Conservation (phyloP, 192 early-diverging fungal genomes). For the Neocallimastix lanati region DNA sequence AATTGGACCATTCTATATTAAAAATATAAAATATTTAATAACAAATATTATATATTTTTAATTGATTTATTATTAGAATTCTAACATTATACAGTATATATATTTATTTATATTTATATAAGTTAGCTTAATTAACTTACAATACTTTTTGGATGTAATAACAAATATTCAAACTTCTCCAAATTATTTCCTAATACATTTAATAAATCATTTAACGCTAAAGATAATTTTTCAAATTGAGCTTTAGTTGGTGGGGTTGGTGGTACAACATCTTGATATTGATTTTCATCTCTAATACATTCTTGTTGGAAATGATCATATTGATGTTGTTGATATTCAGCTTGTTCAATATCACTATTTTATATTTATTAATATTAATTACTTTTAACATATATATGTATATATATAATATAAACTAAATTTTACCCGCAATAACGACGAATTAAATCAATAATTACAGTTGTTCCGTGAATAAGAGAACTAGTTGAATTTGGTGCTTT, state of each 20-base stretch:
- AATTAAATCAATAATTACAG: slow-evolving; percentile 94
- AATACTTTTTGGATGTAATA: slow-evolving; percentile 53
- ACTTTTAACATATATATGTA: no score
- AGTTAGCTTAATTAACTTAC: no score
- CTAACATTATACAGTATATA: no score
- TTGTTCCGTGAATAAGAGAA: slow-evolving; percentile 84
- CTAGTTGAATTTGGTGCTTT: slow-evolving; percentile 62
- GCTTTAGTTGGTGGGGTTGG: slow-evolving; percentile 11
- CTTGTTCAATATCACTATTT: slow-evolving; percentile 42
- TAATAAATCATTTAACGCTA: slow-evolving; percentile 81
- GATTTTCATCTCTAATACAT: background rate
- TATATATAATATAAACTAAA: no score
- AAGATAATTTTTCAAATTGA: slow-evolving; percentile 24
- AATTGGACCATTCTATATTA: slow-evolving; percentile 26
- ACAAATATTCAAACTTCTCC: slow-evolving; percentile 54
- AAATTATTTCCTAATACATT: slow-evolving; percentile 60
- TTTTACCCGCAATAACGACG: slow-evolving; percentile 85
- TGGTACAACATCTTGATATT: slow-evolving; percentile 8
- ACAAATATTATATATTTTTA: no score
- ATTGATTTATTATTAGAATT: no score
- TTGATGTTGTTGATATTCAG: slow-evolving; percentile 37
- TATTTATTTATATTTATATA: no score
- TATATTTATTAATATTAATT: no score
- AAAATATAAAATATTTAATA: no score
- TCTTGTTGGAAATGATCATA: slow-evolving; percentile 14